Base-by-base conservation (phyloP, 1,284 basidiomycete genomes). In the Inonotus obliquus region DNA sequence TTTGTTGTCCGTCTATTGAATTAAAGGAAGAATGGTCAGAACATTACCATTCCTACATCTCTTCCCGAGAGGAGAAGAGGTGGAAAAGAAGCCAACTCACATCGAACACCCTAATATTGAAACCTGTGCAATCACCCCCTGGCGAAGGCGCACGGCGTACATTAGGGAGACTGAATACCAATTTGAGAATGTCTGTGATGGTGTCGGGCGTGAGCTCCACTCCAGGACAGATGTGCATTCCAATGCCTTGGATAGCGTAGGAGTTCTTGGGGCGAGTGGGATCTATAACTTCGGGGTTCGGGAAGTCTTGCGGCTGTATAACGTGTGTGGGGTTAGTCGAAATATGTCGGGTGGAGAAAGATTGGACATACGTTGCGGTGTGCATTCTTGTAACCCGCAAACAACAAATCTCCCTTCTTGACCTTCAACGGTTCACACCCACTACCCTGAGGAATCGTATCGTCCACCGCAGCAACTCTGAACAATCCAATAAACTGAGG, bases 351-450 rank as follows among this genome's bases (percentile, higher is more conserved):
- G 11, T 13, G 9, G 17, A 5, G 59, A 23, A 7, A 1, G 17
- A 6, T 17, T 23, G 21, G n/a, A 9, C 78, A 47, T 64, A 83
- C 81, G 65, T 83, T 79, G 21, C 76, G 68, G 57, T 82, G 75
- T 2, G 81, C 81, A 52, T 79, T 81, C 68, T 73, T 77, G 71
- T 81, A 77, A 67, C 78, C 78, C 25, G 69, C 74, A 66, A 77
- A 78, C 57, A 82, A 68, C 23, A 74, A 70, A 65, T 82, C 80
- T 1, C 78, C 79, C 1, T 73, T 70, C 64, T 77, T 73, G 54
- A 82, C 71, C 11, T 73, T 62, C 32, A 79, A 51, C 7, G 75
- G 67, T 1, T 76, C 70, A 29, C 75, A 67, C 19, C 72, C 74
- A 0, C 70, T 69, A 4, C 77, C 78, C 67, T 79, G 75, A n/a